These are phyloP conservation scores for Phytophthora quininea DNA, from an alignment of 352 stramenopile genomes.

Conservation along the genomic window DNA sequence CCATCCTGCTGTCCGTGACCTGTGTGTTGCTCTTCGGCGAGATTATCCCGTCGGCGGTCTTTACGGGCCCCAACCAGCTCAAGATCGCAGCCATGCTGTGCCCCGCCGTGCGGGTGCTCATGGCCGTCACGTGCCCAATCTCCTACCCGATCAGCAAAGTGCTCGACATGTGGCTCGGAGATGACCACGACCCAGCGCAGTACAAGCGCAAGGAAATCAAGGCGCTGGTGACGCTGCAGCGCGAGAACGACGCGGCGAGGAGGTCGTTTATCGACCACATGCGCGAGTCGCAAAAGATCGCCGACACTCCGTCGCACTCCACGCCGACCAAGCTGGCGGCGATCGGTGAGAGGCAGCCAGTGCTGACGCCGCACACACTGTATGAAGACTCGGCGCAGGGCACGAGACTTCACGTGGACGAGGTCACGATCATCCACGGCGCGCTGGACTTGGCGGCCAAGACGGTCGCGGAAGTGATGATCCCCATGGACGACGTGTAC, in stretches of 20 bases:
- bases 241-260: slow-evolving; percentile 51
- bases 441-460: slow-evolving; percentile 89
- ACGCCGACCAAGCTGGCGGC: slow-evolving; percentile 37
- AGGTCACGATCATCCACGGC: slow-evolving; percentile 94
- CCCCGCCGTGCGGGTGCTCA: slow-evolving; percentile 85
- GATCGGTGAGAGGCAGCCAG: slow-evolving; percentile 33
- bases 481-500: slow-evolving; percentile 86
- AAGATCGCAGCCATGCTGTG: slow-evolving; percentile 83
- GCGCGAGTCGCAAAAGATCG: slow-evolving; percentile 36
- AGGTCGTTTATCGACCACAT: slow-evolving; percentile 44
- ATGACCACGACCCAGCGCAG: slow-evolving; percentile 70
- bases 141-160: slow-evolving; percentile 91
- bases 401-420: slow-evolving; percentile 76
- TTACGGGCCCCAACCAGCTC: slow-evolving; percentile 95
- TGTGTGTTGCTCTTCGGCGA: slow-evolving; percentile 96
- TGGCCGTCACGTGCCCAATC: slow-evolving; percentile 89
- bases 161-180: slow-evolving; percentile 89
- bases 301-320: slow-evolving; percentile 17
- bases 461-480: slow-evolving; percentile 89
- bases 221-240: slow-evolving; percentile 83
- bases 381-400: slow-evolving; percentile 54
- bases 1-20: slow-evolving; percentile 96
- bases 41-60: slow-evolving; percentile 96
- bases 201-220: slow-evolving; percentile 93
- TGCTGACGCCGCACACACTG: slow-evolving; percentile 42